Evolutionary conservation across 805 yeast genomes (phyloP), one percentile per base, ranked within the genome.

Genomic region (Candida namnaoensis): DNA sequence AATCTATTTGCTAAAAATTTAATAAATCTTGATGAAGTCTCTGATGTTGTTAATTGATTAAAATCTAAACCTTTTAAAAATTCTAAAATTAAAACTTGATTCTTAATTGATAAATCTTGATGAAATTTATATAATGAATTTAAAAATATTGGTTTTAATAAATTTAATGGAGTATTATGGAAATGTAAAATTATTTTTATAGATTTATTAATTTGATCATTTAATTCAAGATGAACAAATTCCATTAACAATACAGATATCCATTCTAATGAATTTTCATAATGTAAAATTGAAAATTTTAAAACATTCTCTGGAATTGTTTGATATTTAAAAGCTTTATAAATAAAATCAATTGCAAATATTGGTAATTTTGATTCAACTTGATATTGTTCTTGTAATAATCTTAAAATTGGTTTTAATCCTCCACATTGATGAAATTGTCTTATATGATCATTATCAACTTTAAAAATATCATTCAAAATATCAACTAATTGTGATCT

Each of bases 401-500:
- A 62, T 35, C 64, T 61, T 3, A 74, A 51, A 19, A 66, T 50
- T 5, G 64, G 58, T 33, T 63, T 60, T 23, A 72, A 50, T 0
- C 75, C 74, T 4, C 78, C 78, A 40, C 68, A 58, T 4, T 73
- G 65, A 5, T 71, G 61, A 44, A 71, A 68, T 62, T 64, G 58
- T 5, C 64, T 54, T 11, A 70, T 45, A 2, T 70, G 65, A 24
- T 47, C 49, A 13, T 62, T 64, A 9, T 51, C 47, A 10, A 15
- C 3, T n/a, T 55, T 47, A 24, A 69, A 43, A 1, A 50, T 14
- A 2, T 12, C 1, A 1, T n/a, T 23, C 7, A 54, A 39, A 2
- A 52, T n/a, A 4, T 36, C 39, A 6, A 43, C 40, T 4, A 47
- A 25, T 4, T 15, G 14, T 2, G 32, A 7, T 36, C 48, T 43